Evolutionary conservation across 495 filamentous ascomycete species (phyloP).

Genomic region (Bacidia gigantensis): DNA sequence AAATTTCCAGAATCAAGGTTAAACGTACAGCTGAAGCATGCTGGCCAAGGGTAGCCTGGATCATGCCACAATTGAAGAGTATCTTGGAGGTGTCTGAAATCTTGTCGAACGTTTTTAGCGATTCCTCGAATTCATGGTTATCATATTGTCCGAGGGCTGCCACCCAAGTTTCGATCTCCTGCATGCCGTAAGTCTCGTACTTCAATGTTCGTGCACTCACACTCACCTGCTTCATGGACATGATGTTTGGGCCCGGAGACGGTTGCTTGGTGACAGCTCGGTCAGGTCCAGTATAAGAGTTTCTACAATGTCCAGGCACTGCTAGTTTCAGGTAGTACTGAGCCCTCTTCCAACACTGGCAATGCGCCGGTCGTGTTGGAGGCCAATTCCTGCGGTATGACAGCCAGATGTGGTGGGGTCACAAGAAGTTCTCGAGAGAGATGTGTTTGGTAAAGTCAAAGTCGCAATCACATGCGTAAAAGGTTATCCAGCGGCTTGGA

Average conservation of each 20-base stretch:
- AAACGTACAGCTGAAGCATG: conserved; percentile 85
- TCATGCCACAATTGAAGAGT: conserved; percentile 95
- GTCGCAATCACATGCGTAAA: not conserved
- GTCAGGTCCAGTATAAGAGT: too few species aligned
- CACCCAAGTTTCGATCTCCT: conserved; percentile 99
- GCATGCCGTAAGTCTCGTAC: conserved; percentile 9
- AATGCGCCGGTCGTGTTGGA: not conserved
- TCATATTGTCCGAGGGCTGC: conserved; percentile 84
- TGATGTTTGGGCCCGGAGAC: too few species aligned
- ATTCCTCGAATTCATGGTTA: conserved; percentile 86
- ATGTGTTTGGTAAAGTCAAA: too few species aligned
- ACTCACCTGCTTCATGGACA: conserved; percentile 69
- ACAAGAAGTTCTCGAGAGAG: too few species aligned
- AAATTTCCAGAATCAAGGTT: not conserved
- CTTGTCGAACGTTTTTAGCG: conserved; percentile 64
- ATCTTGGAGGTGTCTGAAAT: conserved; percentile 98
- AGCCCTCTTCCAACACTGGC: not conserved
- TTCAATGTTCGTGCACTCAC: not conserved
- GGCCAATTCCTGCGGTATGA: not conserved
- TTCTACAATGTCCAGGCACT: too few species aligned
- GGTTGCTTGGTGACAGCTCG: too few species aligned
- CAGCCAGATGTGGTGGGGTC: not conserved
- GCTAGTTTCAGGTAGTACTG: not conserved
- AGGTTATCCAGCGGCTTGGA: not conserved
- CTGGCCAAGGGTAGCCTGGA: conserved; percentile 93